Conservation (phyloP, 176 grass and related monocot genomes). For the Triticum aestivum region IWGSC_CS_RefSeq_v2.1 NC_057797.1:591493494-591493993, state of each 20-base stretch:
- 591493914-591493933: slow-evolving; percentile 23
- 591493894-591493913: slow-evolving; percentile 19
- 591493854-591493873: not conserved
- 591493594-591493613: not conserved
- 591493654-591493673: not conserved
- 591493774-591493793: too few relatives aligned
- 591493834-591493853: not conserved
- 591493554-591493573: too few relatives aligned
- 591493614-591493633: not conserved
- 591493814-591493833: not conserved
- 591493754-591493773: too few relatives aligned
- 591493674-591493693: too few relatives aligned
- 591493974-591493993: slow-evolving; percentile 13
- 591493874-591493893: slow-evolving; percentile 21
- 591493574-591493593: too few relatives aligned
- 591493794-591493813: not conserved
- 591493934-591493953: slow-evolving; percentile 14
- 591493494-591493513: too few relatives aligned
- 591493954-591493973: slow-evolving; percentile 32
- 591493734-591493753: too few relatives aligned
- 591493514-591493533: too few relatives aligned
- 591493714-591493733: too few relatives aligned
- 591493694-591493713: not conserved
- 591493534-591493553: too few relatives aligned
- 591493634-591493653: not conserved